Evolutionary conservation across 2,329 filamentous ascomycete genomes (phyloP).

Genomic region (Aspergillus latus): DNA sequence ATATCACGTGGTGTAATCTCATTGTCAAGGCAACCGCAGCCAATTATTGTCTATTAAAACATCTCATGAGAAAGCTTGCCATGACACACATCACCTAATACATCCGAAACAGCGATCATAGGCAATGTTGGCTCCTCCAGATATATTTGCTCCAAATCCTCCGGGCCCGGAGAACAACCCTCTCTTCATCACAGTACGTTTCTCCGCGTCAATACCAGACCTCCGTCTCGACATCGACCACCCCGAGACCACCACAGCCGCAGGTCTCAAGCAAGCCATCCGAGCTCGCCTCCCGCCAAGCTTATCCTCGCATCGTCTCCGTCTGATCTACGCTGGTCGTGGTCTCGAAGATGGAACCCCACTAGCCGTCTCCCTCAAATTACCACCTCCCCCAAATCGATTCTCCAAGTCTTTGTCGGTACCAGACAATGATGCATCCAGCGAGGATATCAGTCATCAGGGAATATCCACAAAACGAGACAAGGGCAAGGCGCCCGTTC

Average conservation of each 20-base stretch:
- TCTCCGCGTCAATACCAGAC: conserved; percentile 82
- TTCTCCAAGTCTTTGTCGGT: conserved; percentile 29
- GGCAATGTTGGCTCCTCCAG: conserved; percentile 1
- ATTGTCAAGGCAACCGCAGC: conserved; percentile 16
- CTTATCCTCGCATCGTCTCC: conserved; percentile 68
- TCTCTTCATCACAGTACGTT: conserved; percentile 82
- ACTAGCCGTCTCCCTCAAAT: conserved; percentile 66
- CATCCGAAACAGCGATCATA: neutral
- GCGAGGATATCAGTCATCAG: conserved; percentile 46
- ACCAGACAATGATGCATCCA: conserved; percentile 20
- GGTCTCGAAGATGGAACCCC: conserved; percentile 73
- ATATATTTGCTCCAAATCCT: neutral
- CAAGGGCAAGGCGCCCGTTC: conserved; percentile 69
- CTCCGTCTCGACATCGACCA: conserved; percentile 72
- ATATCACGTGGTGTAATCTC: conserved; percentile 13
- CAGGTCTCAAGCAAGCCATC: conserved; percentile 79
- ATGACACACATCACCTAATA: neutral
- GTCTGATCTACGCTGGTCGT: conserved; percentile 86
- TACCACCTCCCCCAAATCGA: conserved; percentile 57
- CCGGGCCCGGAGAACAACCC: conserved; percentile 15
- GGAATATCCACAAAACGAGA: conserved; percentile 42
- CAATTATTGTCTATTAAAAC: neutral
- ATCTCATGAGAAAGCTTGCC: neutral
- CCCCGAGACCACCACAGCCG: conserved; percentile 68
- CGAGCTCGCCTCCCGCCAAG: conserved; percentile 66